These are phyloP conservation scores for Aspergillus panamensis DNA, from an alignment of 495 filamentous ascomycete genomes.

Conservation along the genomic window DNA sequence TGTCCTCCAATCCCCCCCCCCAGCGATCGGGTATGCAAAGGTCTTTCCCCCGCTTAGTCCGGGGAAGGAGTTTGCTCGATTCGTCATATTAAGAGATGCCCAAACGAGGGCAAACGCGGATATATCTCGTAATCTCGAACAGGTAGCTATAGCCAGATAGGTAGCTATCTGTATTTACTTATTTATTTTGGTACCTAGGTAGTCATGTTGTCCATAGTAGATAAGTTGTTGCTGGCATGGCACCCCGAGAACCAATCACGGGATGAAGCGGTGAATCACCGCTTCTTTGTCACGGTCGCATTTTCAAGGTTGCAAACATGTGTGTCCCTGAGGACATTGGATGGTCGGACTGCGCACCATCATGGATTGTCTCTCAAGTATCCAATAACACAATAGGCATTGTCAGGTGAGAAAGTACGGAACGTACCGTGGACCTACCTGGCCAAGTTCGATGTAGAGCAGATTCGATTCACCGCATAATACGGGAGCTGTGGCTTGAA, in stretches of 20 bases:
- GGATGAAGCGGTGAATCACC: constrained; percentile 20
- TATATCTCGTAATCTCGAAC: too few species aligned
- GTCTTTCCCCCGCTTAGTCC: background rate
- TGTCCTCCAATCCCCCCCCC: background rate
- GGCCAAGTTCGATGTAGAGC: too few species aligned
- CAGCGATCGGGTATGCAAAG: background rate
- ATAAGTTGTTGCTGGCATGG: constrained; percentile 14
- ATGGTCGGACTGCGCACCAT: background rate
- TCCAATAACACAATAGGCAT: background rate
- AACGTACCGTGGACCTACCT: too few species aligned
- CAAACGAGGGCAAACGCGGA: background rate
- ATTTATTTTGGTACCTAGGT: background rate
- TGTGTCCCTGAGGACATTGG: constrained; percentile 7
- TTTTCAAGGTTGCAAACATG: too few species aligned
- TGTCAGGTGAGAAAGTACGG: background rate
- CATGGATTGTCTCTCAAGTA: background rate
- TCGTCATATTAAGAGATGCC: background rate
- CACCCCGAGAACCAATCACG: constrained; percentile 16
- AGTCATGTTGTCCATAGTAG: background rate
- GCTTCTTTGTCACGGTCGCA: constrained; percentile 10
- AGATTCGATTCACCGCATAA: background rate
- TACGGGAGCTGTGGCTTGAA: background rate
- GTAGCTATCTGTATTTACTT: too few species aligned
- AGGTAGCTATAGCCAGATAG: too few species aligned
- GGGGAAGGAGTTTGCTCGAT: background rate